These are phyloP conservation scores for Didymella arachidicola DNA, from an alignment of 2,329 filamentous ascomycete species.

Conservation along the genomic window DNA sequence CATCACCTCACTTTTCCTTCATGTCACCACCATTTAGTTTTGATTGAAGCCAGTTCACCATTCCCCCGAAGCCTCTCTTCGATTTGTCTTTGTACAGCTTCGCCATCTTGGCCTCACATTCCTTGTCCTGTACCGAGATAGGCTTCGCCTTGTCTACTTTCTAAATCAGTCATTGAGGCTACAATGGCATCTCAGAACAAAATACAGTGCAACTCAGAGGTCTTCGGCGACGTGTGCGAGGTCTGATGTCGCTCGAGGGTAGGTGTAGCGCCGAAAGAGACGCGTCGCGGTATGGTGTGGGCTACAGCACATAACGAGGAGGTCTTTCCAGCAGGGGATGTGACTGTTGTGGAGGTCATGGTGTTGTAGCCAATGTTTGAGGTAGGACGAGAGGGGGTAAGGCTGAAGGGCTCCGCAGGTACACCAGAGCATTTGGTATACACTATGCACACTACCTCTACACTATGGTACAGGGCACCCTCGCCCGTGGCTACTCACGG, in stretches of 20 bases:
- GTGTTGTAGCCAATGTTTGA: neutral
- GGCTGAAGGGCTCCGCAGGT: neutral
- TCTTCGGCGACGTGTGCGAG: neutral
- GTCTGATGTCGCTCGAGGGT: neutral
- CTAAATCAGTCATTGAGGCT: neutral
- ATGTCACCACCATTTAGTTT: conserved; percentile 2
- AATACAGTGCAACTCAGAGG: neutral
- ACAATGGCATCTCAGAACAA: neutral
- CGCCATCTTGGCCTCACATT: conserved; percentile 12
- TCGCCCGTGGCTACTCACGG: neutral
- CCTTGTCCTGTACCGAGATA: conserved; percentile 21
- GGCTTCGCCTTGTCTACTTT: conserved; percentile 17
- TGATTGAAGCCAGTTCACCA: neutral
- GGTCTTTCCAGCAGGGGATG: too few species aligned
- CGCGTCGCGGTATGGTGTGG: neutral
- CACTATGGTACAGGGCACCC: neutral
- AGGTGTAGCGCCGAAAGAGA: conserved; percentile 1
- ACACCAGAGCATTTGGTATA: neutral
- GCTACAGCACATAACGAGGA: neutral
- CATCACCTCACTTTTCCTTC: neutral
- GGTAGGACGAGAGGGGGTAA: neutral
- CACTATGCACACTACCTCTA: neutral
- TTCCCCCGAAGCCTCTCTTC: neutral
- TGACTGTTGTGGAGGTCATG: neutral
- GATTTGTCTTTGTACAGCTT: conserved; percentile 4